Base-by-base conservation (phyloP, 2,329 filamentous ascomycete species). In the Trichoderma brevicompactum region DNA sequence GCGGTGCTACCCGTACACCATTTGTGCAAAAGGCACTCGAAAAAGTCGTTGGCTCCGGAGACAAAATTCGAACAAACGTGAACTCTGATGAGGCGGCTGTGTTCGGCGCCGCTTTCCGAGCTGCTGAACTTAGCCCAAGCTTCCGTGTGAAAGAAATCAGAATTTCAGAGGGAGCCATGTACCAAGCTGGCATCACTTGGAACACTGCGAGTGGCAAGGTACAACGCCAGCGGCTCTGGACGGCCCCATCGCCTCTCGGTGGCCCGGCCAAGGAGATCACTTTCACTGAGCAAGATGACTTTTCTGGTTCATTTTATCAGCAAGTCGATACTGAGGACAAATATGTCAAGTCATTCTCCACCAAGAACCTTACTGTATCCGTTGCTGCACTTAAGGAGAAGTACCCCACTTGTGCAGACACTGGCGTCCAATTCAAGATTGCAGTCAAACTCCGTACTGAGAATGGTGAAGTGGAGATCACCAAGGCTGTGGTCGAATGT, bases 131-230 rank as follows among this genome's bases (percentile, higher is more conserved):
- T 66, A 97, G 92, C 79, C 93, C 94, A 46, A 94, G 91, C 76
- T 99, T 99, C 87, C 90, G 93, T 68, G 95, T 99, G 75, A 99
- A 98, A 84, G 95, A 98, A 74, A 99, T 99, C 70, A 86, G 91
- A 66, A 87, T 91, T 59, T 85, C 82, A n/a, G 95, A 99, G 72
- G 87, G 85, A 23, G 86, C 91, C 48, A 83, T 84, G 49, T 97
- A 95, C 75, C 82, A 88, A 2, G 85, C 90, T 34, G 88, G 88
- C 65, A 85, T 97, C 72, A 91, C 89, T 76, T 97, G 92, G 86
- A 86, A 81, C 43, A 82, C 81, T 66, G 83, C 86, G 65, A 87
- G 90, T 68, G 85, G 86, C 46, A 91, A 94, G 80, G 81, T 87
- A 59, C 87, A 89, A 73, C 87, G 89, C 71, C 92, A 97, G 80